Evolutionary conservation across 441 rosid species (phyloP).

Genomic region (Pelargonium fulgidum): DNA sequence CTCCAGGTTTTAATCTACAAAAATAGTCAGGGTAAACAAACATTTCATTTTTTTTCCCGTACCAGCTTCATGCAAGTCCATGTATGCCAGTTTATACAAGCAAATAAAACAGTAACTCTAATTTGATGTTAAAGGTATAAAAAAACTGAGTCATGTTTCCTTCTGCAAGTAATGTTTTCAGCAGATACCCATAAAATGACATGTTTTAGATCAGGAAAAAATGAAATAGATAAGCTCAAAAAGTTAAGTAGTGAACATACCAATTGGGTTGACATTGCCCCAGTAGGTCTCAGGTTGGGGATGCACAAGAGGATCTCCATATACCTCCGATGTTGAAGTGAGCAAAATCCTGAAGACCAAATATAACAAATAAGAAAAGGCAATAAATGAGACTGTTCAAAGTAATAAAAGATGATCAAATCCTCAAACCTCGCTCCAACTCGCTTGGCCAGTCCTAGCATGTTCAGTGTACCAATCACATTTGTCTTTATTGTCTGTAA

Average conservation of each 20-base stretch:
- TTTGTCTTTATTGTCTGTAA: constrained; percentile 69
- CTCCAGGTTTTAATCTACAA: no score
- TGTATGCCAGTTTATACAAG: no score
- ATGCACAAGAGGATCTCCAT: constrained; percentile 90
- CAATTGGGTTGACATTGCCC: constrained; percentile 99
- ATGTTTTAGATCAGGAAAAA: no score
- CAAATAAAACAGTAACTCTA: no score
- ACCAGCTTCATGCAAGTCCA: no score
- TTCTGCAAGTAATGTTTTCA: no score
- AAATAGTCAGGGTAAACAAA: no score
- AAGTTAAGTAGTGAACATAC: constrained; percentile 30
- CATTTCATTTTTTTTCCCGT: no score
- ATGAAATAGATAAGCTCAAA: not conserved
- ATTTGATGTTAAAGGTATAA: no score
- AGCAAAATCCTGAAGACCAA: constrained; percentile 59
- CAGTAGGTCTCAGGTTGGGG: constrained; percentile 88
- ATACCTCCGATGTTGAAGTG: constrained; percentile 93
- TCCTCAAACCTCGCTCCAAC: constrained; percentile 66
- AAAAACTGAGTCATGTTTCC: no score
- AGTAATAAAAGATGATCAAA: not conserved
- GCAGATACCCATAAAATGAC: no score
- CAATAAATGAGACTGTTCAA: not conserved
- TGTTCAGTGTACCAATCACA: constrained; percentile 72
- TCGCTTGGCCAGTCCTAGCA: constrained; percentile 77
- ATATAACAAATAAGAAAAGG: constrained; percentile 15